Base-by-base conservation (phyloP, 2,329 filamentous ascomycete genomes). In the Iodosphaeria phyllophila region DNA sequence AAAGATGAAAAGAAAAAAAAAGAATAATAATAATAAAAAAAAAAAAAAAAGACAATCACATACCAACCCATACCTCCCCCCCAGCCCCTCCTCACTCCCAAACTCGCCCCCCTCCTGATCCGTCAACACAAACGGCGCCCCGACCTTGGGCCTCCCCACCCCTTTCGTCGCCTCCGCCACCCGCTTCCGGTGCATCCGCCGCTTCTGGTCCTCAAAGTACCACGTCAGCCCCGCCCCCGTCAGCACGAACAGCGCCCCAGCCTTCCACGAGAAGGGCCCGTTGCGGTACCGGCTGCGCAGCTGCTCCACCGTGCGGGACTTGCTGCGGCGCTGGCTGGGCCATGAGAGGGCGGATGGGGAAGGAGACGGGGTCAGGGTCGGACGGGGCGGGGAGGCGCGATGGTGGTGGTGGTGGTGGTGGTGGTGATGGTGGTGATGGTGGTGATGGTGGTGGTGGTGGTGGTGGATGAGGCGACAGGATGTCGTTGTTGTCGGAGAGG, bases 201-300 rank as follows among this genome's bases (percentile, higher is more conserved):
- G 70, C 59, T 95, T 95, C 51, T 98, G 89, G 40, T 73, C 70
- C 42, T 84, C 80, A 52, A 98, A 95, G 49, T 95, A 98, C 52
- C 79, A 68, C 31, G 83, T 72, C 41, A 98, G 61, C 15, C 70
- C 74, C 8, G 56, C 72, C 38, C 79, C 83, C 3, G 83, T 76
- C 23, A 64, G 45, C 35, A 95, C 60, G 56, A 98, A 95, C 34
- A 98, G 62, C 25, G 83, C 38, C 11, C 82, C 86, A 16, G 86
- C 76, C 52, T 82, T 86, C 70, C 79, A 84, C 27, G 84, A 92
- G 57, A 98, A 95, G 16, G 89, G 89, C 28, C 65, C 65, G 25
- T 60, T 61, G 32, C 58, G 54, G 35, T 69, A 58, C 33, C 63
- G 51, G 44, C 60, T 67, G 49, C 61, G 64, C 23, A 61, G 60